Evolutionary conservation across 2,329 filamentous ascomycete species (phyloP).

Genomic region (Curvularia hawaiiensis): DNA sequence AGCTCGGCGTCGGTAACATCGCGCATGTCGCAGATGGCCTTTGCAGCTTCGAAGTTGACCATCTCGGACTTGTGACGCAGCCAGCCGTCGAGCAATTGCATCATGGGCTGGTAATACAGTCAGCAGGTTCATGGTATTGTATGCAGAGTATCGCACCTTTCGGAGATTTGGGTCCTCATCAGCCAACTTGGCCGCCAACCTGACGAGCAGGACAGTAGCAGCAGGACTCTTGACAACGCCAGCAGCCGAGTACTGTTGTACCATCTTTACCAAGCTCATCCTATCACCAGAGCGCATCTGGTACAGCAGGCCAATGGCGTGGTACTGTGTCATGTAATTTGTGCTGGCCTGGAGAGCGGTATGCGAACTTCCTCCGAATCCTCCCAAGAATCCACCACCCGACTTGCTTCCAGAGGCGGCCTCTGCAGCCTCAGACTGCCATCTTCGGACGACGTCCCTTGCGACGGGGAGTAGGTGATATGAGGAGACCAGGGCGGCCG

Average conservation of each 20-base stretch:
- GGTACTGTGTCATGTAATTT: conserved; percentile 98
- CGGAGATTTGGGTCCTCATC: conserved; percentile 89
- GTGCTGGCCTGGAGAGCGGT: conserved; percentile 73
- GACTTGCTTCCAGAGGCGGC: conserved; percentile 90
- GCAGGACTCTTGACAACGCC: conserved; percentile 95
- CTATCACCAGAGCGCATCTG: conserved; percentile 97
- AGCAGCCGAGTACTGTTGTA: conserved; percentile 94
- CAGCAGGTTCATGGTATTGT: conserved; percentile 5
- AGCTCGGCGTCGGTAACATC: conserved; percentile 93
- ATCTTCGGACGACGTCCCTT: conserved; percentile 91
- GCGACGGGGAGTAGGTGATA: conserved; percentile 98
- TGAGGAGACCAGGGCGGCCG: conserved; percentile 92
- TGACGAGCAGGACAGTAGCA: conserved; percentile 88
- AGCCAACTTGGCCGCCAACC: conserved; percentile 89
- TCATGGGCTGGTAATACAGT: conserved; percentile 71
- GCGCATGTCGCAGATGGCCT: conserved; percentile 94
- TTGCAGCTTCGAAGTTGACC: conserved; percentile 96
- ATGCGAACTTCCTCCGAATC: conserved; percentile 81
- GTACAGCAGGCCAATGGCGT: conserved; percentile 95
- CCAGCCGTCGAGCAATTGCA: conserved; percentile 95
- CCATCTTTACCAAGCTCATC: conserved; percentile 99
- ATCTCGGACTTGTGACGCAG: conserved; percentile 93
- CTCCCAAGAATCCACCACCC: conserved; percentile 85
- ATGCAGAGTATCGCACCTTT: conserved; percentile 52
- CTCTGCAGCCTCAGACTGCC: conserved; percentile 98